A percentile compares a stretch with the other conserved stretches of the same genome.
These are phyloP conservation scores for Crepidotus variabilis DNA, from an alignment of 768 basidiomycete species.

Conservation along the genomic window DNA sequence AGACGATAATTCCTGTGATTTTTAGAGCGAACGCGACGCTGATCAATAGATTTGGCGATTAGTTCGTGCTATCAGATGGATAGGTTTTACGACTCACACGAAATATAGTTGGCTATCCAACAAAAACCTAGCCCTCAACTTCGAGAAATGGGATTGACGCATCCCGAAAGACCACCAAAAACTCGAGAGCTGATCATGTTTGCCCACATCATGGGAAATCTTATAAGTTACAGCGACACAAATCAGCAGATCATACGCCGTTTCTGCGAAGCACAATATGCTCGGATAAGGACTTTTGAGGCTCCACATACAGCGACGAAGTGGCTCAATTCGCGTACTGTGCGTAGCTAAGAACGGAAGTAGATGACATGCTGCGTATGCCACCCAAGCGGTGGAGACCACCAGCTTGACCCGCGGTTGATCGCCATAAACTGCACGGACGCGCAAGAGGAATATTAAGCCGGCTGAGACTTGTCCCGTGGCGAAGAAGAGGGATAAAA, in stretches of 20 bases:
- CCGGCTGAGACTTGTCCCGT: background rate
- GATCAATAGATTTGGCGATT: background rate
- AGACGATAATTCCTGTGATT: background rate
- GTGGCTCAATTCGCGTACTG: background rate
- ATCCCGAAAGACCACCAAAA: background rate
- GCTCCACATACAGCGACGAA: background rate
- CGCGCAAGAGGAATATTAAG: background rate
- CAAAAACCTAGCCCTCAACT: background rate
- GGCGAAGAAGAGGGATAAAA: background rate
- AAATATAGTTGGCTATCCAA: background rate
- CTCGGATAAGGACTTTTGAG: background rate
- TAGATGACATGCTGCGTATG: background rate
- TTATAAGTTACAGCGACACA: background rate
- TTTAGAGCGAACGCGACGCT: background rate
- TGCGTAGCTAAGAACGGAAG: background rate
- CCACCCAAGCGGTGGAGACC: background rate
- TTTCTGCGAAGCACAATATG: background rate
- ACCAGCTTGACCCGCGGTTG: background rate
- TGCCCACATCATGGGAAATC: background rate
- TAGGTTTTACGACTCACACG: background rate
- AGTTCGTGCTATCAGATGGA: too few species aligned
- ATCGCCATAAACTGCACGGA: background rate
- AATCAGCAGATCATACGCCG: background rate
- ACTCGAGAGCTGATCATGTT: background rate
- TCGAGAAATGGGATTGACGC: background rate